phyloP scores from a whole-genome alignment of 2,329 filamentous ascomycete species.

The Pyrenochaeta sp. region DNA sequence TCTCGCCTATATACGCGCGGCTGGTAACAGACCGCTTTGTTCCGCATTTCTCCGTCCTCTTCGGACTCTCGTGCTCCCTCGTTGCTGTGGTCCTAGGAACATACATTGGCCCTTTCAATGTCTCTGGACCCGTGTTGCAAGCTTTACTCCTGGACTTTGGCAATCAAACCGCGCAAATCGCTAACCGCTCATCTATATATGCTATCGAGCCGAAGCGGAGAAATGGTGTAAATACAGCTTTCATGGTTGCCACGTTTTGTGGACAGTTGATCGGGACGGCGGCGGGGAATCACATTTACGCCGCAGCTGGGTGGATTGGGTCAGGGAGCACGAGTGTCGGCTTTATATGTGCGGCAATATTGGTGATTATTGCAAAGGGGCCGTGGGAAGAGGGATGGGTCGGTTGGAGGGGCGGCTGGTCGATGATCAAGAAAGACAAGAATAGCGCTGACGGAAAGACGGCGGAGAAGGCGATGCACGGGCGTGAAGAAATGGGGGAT shows the following conservation, averaged over 20 bases:
- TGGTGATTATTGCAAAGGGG: constrained; percentile 59
- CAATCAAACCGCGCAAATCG: constrained; percentile 76
- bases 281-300: constrained; percentile 64
- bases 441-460: constrained; percentile 52
- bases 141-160: constrained; percentile 76
- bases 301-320: constrained; percentile 63
- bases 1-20: constrained; percentile 74
- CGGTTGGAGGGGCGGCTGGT: constrained; percentile 68
- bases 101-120: constrained; percentile 69
- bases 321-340: constrained; percentile 66
- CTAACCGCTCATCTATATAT: constrained; percentile 76
- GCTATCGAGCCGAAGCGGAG: constrained; percentile 73
- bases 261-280: constrained; percentile 75
- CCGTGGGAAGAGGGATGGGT: constrained; percentile 67
- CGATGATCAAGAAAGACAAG: constrained; percentile 55
- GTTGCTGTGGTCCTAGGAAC: constrained; percentile 73
- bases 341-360: constrained; percentile 59
- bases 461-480: constrained; percentile 24
- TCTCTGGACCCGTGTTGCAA: constrained; percentile 77
- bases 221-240: constrained; percentile 82
- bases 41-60: constrained; percentile 71
- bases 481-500: constrained; percentile 28
- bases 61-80: constrained; percentile 68
- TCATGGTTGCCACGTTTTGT: constrained; percentile 79
- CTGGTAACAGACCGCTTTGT: constrained; percentile 74